Percentiles rank a stretch among this genome's conserved stretches.
phyloP scores from a whole-genome alignment of 1,284 basidiomycete species.

The Trichosporon faecale region DNA sequence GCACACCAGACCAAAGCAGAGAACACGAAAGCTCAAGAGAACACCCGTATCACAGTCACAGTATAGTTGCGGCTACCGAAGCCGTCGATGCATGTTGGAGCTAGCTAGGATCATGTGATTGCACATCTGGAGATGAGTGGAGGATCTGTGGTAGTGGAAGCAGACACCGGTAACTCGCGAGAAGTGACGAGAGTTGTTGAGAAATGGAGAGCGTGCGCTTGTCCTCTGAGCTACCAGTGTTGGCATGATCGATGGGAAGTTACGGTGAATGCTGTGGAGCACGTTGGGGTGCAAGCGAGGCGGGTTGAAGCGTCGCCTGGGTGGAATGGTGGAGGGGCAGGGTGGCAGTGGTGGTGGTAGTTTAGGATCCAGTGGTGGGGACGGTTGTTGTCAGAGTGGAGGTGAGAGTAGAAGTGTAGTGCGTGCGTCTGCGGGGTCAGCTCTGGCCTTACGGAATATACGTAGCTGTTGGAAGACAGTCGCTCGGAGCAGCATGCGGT shows the following conservation, averaged over 20 bases:
- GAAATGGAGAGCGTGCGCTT: background rate
- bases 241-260: background rate
- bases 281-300: background rate
- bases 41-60: background rate
- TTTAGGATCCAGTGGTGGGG: too few relatives aligned
- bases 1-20: too few relatives aligned
- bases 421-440: too few relatives aligned
- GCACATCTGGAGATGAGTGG: background rate
- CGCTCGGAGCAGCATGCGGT: too few relatives aligned
- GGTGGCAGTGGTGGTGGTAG: too few relatives aligned
- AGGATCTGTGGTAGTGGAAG: background rate
- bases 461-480: background rate
- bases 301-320: background rate
- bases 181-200: background rate
- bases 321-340: too few relatives aligned
- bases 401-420: too few relatives aligned
- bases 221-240: background rate
- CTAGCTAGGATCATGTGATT: background rate
- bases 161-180: background rate
- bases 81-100: background rate
- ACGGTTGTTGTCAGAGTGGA: too few relatives aligned
- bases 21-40: too few relatives aligned
- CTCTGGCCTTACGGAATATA: too few relatives aligned
- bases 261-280: background rate
- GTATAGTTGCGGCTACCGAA: background rate